Conservation (phyloP, 768 basidiomycete species). For the Baorangia bicolor region DNA sequence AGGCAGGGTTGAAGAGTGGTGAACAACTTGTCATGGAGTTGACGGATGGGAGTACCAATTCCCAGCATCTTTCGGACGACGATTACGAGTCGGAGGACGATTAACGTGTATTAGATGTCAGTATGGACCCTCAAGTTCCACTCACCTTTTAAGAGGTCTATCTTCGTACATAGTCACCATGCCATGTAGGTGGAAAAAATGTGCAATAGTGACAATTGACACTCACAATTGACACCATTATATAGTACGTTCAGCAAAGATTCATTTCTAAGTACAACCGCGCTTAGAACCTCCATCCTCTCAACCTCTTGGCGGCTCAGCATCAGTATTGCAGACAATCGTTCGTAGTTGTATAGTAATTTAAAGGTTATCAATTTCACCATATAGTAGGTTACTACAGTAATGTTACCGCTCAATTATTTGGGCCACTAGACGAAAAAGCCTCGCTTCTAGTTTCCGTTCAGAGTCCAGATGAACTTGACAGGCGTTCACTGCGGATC, state of each 20-base stretch:
- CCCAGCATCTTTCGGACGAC: conserved; percentile 43
- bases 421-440: neutral
- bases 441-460: neutral
- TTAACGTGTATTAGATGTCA: conserved; percentile 4
- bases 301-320: neutral
- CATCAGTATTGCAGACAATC: neutral
- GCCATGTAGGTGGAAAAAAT: neutral
- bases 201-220: no score
- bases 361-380: neutral
- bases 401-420: neutral
- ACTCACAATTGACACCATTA: no score
- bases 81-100: conserved; percentile 58
- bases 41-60: conserved; percentile 14
- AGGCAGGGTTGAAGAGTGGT: conserved; percentile 49
- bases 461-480: neutral
- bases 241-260: neutral
- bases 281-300: no score
- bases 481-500: neutral
- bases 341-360: neutral
- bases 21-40: conserved; percentile 69
- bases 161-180: neutral
- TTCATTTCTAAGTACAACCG: no score
- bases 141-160: neutral
- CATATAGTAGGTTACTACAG: no score
- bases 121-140: neutral